These are phyloP conservation scores for Erysimum cheiri DNA, from an alignment of 441 rosid genomes.

Conservation along the genomic window DNA sequence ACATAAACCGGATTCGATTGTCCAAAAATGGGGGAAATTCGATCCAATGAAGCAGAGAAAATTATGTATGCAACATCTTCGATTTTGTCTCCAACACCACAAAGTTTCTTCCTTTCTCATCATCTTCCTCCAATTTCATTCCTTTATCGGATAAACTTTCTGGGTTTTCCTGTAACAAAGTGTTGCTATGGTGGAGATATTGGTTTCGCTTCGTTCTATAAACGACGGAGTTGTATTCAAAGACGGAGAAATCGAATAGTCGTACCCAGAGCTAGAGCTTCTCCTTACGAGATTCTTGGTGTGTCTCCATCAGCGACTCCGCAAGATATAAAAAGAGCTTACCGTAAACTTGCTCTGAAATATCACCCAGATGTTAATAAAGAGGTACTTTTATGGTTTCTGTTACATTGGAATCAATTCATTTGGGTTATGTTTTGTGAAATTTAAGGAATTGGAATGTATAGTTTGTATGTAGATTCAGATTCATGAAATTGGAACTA, in stretches of 20 bases:
- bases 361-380: slow-evolving; percentile 96
- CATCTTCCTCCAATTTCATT: slow-evolving; percentile 50
- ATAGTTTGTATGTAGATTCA: neutral
- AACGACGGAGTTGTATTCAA: slow-evolving; percentile 43
- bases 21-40: slow-evolving; percentile 4
- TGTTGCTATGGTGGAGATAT: slow-evolving; percentile 45
- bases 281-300: slow-evolving; percentile 89
- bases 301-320: slow-evolving; percentile 82
- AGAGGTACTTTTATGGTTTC: slow-evolving; percentile 55
- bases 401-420: neutral
- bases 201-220: slow-evolving; percentile 31
- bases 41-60: slow-evolving; percentile 35
- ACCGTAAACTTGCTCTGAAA: slow-evolving; percentile 93
- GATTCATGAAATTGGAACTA: neutral
- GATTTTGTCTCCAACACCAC: slow-evolving; percentile 39
- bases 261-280: slow-evolving; percentile 65
- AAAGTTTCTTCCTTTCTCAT: slow-evolving; percentile 43
- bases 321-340: slow-evolving; percentile 89
- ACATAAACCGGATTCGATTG: slow-evolving; percentile 5
- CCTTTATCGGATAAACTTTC: slow-evolving; percentile 44
- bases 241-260: slow-evolving; percentile 45
- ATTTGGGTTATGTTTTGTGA: neutral
- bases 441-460: neutral
- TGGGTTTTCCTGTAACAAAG: slow-evolving; percentile 45
- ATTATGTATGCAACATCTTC: slow-evolving; percentile 42